Percentiles rank a stretch among this genome's conserved stretches.
phyloP scores from a whole-genome alignment of 73 alveolate species.

The Tetrahymena thermophila region DNA sequence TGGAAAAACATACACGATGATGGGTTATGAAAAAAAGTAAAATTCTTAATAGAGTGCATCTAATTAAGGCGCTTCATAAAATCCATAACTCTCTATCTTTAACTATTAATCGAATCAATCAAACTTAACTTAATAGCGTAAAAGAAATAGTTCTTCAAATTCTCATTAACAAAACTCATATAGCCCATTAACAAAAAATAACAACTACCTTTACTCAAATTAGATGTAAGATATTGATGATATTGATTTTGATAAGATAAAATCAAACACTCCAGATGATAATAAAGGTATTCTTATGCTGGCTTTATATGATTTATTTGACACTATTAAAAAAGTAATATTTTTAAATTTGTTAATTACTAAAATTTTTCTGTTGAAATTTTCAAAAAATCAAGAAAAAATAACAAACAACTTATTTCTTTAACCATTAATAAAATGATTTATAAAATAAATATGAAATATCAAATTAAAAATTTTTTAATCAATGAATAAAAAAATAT shows the following conservation, averaged over 20 bases:
- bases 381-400: no score
- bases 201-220: not conserved
- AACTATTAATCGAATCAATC: not conserved
- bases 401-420: no score
- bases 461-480: no score
- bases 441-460: not conserved
- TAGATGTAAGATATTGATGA: not conserved
- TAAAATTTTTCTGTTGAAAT: not conserved
- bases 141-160: not conserved
- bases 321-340: not conserved
- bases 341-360: not conserved
- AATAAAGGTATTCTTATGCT: conserved; percentile 24
- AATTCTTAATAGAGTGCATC: not conserved
- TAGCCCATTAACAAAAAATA: not conserved
- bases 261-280: not conserved
- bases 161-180: not conserved
- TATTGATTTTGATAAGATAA: not conserved
- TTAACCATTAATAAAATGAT: no score
- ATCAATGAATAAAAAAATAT: not conserved
- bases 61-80: not conserved
- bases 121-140: not conserved
- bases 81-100: not conserved
- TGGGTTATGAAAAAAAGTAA: conserved; percentile 10
- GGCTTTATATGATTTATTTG: conserved; percentile 20
- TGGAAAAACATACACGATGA: conserved; percentile 54